Evolutionary conservation across 2,329 filamentous ascomycete species (phyloP), one percentile per base, ranked within the genome.

Genomic region (Aspergillus pseudotamarii): DNA sequence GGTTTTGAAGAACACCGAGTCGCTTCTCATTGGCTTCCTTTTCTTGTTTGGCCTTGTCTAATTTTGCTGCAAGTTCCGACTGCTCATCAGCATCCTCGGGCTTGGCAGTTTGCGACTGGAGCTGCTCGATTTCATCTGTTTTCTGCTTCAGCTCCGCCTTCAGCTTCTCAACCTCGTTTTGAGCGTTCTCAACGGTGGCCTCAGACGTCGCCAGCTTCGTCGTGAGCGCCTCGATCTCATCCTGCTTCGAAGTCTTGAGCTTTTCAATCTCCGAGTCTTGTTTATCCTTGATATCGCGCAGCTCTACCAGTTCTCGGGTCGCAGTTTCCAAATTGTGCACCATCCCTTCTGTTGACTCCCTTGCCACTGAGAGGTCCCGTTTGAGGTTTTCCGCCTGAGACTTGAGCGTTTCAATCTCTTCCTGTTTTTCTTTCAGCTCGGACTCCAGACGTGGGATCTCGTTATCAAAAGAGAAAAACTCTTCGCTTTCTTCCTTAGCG

Each of bases 391-490:
- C 83, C 32, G 96, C 87, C 69, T 95, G 88, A 3, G 82, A 78
- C 68, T 89, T 89, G 16, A 98, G 85, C 53, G 84, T 85, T 58
- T 88, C 85, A 43, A 95, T 88, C 76, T 94, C 89, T 48, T 87
- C 85, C 12, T 89, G 82, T 71, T 91, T 91, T 61, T 89, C 85
- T 58, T 88, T 84, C 4, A 95, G 77, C 68, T 95, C 90, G 1
- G 86, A 84, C 72, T 96, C 90, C n/a, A 97, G 80, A 59, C 91
- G 88, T 3, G 92, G 91, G 16, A 96, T 84, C 78, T 98, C 94
- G 57, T 90, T 90, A 63, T 98, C 94, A 70, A 93, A 96, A 0
- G 93, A 97, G 79, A 97, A 97, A 78, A 97, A 91, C 56, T 96
- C 92, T 67, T 94, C 91, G 28, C 78, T 75, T 19, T 77, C 76